Evolutionary conservation across 768 basidiomycete species (phyloP).

Genomic region (Auricularia auricula-judae): DNA sequence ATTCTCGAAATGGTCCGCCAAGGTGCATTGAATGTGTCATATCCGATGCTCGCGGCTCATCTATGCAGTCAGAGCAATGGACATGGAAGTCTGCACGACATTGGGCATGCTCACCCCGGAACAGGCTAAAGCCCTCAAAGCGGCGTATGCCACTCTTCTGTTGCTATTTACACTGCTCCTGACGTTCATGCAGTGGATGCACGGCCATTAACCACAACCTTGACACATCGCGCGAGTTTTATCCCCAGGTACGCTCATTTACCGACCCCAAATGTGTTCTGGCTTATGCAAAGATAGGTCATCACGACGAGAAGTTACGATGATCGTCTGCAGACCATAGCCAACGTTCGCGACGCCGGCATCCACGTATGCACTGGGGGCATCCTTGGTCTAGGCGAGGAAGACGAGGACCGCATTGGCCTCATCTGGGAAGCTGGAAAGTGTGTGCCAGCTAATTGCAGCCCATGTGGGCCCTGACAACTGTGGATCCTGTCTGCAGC

Average conservation of each 20-base stretch:
- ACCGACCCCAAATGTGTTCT: background rate
- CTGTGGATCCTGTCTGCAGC: slow-evolving; percentile 27
- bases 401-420: slow-evolving; percentile 81
- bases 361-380: slow-evolving; percentile 97
- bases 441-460: slow-evolving; percentile 34
- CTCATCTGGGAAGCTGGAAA: slow-evolving; percentile 89
- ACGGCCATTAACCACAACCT: slow-evolving; percentile 99
- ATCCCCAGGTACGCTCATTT: slow-evolving; percentile 58
- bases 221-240: slow-evolving; percentile 94
- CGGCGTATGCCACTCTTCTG: slow-evolving; percentile 51
- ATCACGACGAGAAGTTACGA: slow-evolving; percentile 94
- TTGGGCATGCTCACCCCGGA: slow-evolving; percentile 94
- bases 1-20: slow-evolving; percentile 88
- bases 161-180: background rate
- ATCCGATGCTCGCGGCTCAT: slow-evolving; percentile 1
- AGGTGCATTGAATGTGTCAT: background rate
- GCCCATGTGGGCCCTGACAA: slow-evolving; percentile 1
- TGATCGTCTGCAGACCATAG: slow-evolving; percentile 82
- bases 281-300: slow-evolving; percentile 38
- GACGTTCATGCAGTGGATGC: slow-evolving; percentile 46
- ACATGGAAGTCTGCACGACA: slow-evolving; percentile 99
- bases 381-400: slow-evolving; percentile 88
- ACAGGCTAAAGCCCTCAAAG: slow-evolving; percentile 83
- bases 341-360: slow-evolving; percentile 84
- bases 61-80: slow-evolving; percentile 68